Evolutionary conservation across 1,139 yeast species (phyloP), one percentile per base, ranked within the genome.

Genomic region (Scheffersomyces lignicola): DNA sequence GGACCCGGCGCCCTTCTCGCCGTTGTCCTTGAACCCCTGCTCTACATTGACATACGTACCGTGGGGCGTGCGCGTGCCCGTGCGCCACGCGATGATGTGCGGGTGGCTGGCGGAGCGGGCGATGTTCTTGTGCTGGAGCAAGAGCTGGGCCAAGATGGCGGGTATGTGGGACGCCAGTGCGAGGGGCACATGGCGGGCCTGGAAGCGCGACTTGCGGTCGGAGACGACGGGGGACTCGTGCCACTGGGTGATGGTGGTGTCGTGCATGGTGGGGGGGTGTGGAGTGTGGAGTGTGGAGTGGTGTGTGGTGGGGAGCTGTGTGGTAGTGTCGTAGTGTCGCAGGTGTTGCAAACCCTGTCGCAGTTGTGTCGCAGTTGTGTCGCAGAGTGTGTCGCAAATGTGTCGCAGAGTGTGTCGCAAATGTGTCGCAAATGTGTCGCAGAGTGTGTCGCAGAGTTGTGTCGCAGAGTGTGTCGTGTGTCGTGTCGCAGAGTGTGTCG

Each of bases 11-110:
- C 84, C 84, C 13, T 72, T 66, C 48, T 83, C 92, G 1, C 86
- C 86, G 47, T 78, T 65, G 50, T 83, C 90, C 34, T 66, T 56
- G 40, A 60, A 69, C 1, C 88, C 85, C 49, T 77, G 85, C 24
- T 71, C 63, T 2, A 76, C 45, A 28, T 68, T 56, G 2, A 26
- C 30, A 35, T 37, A 38, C 15, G 29, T 21, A 23, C 31, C 5
- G 31, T 36, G 17, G 9, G 32, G 32, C 4, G 36, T 34, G 5
- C 25, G 14, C 13, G 38, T 41, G 1, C 73, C 78, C 0, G 74
- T 67, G 49, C 82, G 64, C 87, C 87, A 83, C 0, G 89, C 90
- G 39, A 70, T 65, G 64, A 83, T 83, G 35, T 73, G 72, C 5
- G 81, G 84, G 54, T 83, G 92, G 6, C 80, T 60, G 0, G 90